These are phyloP conservation scores for Emmonsiellopsis sp. DNA, from an alignment of 2,329 filamentous ascomycete genomes.

Conservation along the genomic window DNA sequence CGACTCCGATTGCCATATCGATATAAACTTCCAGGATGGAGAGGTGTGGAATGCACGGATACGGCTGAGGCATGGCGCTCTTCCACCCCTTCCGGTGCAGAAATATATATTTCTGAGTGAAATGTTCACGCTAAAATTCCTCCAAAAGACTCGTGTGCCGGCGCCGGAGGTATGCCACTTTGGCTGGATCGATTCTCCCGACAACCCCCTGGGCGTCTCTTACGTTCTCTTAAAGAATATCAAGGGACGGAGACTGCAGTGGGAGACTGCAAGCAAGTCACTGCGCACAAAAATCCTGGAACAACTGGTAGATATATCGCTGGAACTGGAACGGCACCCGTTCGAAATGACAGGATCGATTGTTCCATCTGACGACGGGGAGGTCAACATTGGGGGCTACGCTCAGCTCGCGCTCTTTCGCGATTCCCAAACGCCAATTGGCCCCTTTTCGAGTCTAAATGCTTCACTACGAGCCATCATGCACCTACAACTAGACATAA, in stretches of 20 bases:
- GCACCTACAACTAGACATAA: conserved; percentile 2
- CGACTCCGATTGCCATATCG: neutral
- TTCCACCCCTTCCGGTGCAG: conserved; percentile 1
- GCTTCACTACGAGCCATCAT: conserved; percentile 1
- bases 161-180: conserved; percentile 1
- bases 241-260: neutral
- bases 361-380: conserved; percentile 1
- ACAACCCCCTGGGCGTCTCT: neutral
- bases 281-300: conserved; percentile 2
- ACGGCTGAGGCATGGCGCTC: neutral
- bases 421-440: neutral
- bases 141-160: conserved; percentile 1
- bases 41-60: conserved; percentile 2
- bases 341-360: conserved; percentile 4
- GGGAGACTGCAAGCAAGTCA: neutral
- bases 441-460: conserved; percentile 1
- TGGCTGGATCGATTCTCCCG: neutral
- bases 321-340: neutral
- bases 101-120: conserved; percentile 2
- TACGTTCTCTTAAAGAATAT: conserved; percentile 1
- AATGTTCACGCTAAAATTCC: conserved; percentile 2
- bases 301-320: conserved; percentile 1
- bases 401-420: neutral
- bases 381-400: neutral
- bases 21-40: conserved; percentile 3